Base-by-base conservation (phyloP, 176 grass and related monocot genomes). In the Cenchrus americanus region DNA sequence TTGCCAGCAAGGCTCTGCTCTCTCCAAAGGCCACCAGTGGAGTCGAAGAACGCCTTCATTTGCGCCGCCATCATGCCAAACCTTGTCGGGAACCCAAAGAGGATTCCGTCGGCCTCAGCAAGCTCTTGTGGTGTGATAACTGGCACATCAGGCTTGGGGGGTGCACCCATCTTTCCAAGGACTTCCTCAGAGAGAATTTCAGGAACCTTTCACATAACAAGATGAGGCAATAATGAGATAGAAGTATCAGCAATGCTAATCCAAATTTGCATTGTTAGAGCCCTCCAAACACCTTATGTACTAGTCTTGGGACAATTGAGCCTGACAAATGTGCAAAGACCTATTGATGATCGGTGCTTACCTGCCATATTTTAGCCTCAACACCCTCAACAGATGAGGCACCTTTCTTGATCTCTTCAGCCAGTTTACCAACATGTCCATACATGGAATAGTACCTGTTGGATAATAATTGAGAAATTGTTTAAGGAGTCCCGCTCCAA, bases 1-100 rank as follows among this genome's bases (percentile, higher is more conserved):
- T 94, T 97, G n/a, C 95, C 95, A 70, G 95, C 92, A 75, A 97
- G 92, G 59, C 89, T 89, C 84, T 97, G 92, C 78, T 86, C 87
- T 71, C 88, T 78, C 92, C 95, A 97, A 17, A 97, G 85, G 34
- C 94, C 78, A 69, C 94, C 92, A 13, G 94, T 97, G 62, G 94
- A 81, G 44, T 97, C 94, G 34, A 97, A 91, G 53, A 97, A 89
- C 48, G 92, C 91, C 84, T 97, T 97, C 90, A 97, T 93, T 62
- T 97, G 94, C 0, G 94, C 94, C 0, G 91, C 87, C 94, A 94
- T 97, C 94, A 97, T 97, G 71, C 94, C 94, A 85, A 97, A 97
- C 71, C 94, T 92, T 18, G 94, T 97, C 2, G 94, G 94, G 41
- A 97, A 97, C 15, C 94, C 94, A n/a, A 97, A 97, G 4, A 97